Evolutionary conservation across 2,329 filamentous ascomycete species (phyloP).

Genomic region (Colletotrichum somersetense): DNA sequence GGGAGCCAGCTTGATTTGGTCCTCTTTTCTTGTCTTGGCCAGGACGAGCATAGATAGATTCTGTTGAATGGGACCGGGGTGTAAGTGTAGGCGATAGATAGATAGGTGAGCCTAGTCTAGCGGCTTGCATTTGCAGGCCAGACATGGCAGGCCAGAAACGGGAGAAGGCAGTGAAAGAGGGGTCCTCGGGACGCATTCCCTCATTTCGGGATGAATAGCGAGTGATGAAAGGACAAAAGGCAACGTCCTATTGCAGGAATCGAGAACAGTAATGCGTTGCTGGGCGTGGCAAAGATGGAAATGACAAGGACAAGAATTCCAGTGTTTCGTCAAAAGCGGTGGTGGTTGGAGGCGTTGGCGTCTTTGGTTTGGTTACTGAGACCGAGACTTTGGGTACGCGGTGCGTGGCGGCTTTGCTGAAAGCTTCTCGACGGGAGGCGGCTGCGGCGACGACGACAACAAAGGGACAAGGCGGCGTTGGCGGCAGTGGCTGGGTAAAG

Average conservation of each 20-base stretch:
- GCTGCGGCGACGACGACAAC: neutral
- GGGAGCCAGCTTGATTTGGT: constrained; percentile 11
- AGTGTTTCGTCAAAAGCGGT: constrained; percentile 19
- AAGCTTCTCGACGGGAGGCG: constrained; percentile 17
- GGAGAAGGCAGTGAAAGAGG: constrained; percentile 20
- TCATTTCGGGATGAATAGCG: neutral
- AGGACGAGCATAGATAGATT: constrained; percentile 8
- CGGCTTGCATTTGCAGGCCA: constrained; percentile 12
- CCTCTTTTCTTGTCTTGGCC: constrained; percentile 5
- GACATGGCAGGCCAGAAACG: neutral
- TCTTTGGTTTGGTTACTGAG: constrained; percentile 9
- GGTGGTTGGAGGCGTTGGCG: constrained; percentile 32
- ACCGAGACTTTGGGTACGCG: constrained; percentile 30
- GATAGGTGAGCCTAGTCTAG: constrained; percentile 4
- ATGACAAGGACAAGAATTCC: constrained; percentile 9
- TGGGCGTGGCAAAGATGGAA: constrained; percentile 15
- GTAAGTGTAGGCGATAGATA: neutral
- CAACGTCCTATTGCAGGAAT: constrained; percentile 9
- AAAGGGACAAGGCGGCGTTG: constrained; percentile 13
- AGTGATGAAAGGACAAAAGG: neutral
- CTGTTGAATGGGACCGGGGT: constrained; percentile 5
- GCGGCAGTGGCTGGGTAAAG: constrained; percentile 26
- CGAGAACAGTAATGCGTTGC: neutral
- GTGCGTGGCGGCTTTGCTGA: constrained; percentile 20
- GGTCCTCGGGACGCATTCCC: constrained; percentile 14